Percentiles rank a stretch among this genome's conserved stretches.
These are phyloP conservation scores for Penicillium hesseltinei DNA, from an alignment of 2,329 filamentous ascomycete species.

Conservation along the genomic window DNA sequence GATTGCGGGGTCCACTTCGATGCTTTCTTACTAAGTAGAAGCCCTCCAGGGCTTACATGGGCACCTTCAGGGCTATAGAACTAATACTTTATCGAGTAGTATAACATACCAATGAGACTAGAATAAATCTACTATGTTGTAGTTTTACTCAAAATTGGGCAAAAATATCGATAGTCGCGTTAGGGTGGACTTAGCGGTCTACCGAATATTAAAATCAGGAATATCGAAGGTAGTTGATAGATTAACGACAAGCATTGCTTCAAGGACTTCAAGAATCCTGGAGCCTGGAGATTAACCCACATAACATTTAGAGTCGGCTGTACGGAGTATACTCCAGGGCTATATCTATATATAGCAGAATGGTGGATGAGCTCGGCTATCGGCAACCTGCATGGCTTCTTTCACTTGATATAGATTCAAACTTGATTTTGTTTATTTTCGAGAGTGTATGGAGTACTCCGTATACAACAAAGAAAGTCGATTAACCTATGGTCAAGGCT, in stretches of 20 bases:
- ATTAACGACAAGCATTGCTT: not conserved
- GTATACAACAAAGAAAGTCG: not conserved
- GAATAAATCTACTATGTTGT: not conserved
- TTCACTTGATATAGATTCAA: not conserved
- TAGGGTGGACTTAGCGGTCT: not conserved
- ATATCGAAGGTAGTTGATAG: not conserved
- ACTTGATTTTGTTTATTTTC: not conserved
- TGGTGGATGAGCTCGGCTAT: not conserved
- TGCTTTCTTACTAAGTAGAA: not conserved
- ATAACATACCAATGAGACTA: too few relatives aligned
- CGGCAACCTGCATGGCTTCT: not conserved
- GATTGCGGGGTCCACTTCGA: constrained; percentile 10
- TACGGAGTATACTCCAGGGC: not conserved
- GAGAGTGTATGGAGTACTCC: not conserved
- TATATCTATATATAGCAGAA: constrained; percentile 10
- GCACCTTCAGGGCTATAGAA: not conserved
- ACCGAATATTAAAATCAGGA: not conserved
- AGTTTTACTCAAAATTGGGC: not conserved
- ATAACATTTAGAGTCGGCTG: not conserved
- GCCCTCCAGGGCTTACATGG: not conserved
- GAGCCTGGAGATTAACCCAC: constrained; percentile 5
- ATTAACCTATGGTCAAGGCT: not conserved
- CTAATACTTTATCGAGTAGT: not conserved
- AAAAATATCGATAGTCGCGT: not conserved
- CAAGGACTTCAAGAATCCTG: constrained; percentile 1